Conservation (phyloP, 805 yeast genomes). For the Saccharomycopsis guyanensis region DNA sequence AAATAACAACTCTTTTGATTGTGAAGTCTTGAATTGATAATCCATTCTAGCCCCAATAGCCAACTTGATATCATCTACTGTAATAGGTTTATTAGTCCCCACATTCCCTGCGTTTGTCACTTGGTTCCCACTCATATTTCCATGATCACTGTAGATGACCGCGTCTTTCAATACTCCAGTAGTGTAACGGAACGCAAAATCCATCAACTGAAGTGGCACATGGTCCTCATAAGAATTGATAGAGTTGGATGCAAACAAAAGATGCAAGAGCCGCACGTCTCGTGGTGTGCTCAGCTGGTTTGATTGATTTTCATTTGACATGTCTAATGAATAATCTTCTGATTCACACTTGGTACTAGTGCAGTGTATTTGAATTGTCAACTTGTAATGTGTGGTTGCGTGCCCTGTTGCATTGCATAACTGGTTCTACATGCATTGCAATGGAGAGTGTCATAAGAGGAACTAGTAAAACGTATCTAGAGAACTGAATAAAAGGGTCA, state of each 20-base stretch:
- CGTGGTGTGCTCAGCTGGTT: conserved; percentile 50
- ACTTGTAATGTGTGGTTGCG: too few species aligned
- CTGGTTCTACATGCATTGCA: too few species aligned
- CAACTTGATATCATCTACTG: conserved; percentile 84
- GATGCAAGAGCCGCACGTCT: conserved; percentile 83
- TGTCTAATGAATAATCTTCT: too few species aligned
- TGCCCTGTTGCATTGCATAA: too few species aligned
- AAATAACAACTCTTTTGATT: conserved; percentile 85
- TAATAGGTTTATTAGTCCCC: conserved; percentile 42
- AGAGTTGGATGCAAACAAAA: conserved; percentile 89
- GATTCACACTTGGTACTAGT: too few species aligned
- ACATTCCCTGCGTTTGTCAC: conserved; percentile 33
- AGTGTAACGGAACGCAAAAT: conserved; percentile 89
- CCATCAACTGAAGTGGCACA: conserved; percentile 93
- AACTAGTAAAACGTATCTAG: too few species aligned
- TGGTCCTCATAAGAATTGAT: conserved; percentile 90
- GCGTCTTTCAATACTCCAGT: conserved; percentile 85
- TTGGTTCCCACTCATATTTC: conserved; percentile 30
- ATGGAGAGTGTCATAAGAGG: too few species aligned
- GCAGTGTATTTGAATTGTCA: too few species aligned
- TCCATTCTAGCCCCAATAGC: conserved; percentile 94
- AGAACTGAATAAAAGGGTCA: too few species aligned
- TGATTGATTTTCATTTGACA: not conserved
- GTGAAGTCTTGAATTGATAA: conserved; percentile 84
- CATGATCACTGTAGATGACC: conserved; percentile 78